These are phyloP conservation scores for Gonium pectorale DNA, from an alignment of 139 green algal genomes.

Conservation along the genomic window DNA sequence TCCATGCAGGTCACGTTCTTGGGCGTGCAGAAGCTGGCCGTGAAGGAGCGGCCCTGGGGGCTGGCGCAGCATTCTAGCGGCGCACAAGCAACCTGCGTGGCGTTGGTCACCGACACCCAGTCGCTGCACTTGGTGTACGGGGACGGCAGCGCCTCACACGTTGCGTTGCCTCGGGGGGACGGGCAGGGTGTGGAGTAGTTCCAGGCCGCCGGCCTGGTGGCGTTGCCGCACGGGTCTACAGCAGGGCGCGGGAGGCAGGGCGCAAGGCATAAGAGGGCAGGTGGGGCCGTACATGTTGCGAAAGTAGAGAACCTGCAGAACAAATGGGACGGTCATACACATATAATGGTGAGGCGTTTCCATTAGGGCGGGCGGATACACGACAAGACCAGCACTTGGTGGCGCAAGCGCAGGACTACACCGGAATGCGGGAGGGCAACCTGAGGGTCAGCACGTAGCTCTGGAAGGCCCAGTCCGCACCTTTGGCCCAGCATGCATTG, in stretches of 20 bases:
- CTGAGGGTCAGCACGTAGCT: not conserved
- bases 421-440: not conserved
- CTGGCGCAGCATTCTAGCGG: not conserved
- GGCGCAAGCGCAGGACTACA: not conserved
- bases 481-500: not conserved
- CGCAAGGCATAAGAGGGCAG: no score
- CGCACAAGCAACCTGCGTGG: not conserved
- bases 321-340: not conserved
- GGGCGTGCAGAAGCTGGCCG: not conserved
- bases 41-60: not conserved
- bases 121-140: not conserved
- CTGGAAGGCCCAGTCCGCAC: not conserved
- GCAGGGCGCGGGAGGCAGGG: not conserved
- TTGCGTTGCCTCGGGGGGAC: not conserved
- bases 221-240: constrained; percentile 12
- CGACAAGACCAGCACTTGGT: not conserved
- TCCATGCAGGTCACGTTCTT: not conserved
- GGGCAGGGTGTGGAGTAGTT: constrained; percentile 17
- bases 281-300: not conserved
- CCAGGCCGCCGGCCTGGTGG: not conserved
- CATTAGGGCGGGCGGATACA: not conserved
- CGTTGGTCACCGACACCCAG: not conserved
- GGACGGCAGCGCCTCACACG: not conserved
- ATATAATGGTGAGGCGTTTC: not conserved
- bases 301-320: not conserved